Base-by-base conservation (phyloP, 345 rosid genomes). In the Eutrema japonicum region DNA sequence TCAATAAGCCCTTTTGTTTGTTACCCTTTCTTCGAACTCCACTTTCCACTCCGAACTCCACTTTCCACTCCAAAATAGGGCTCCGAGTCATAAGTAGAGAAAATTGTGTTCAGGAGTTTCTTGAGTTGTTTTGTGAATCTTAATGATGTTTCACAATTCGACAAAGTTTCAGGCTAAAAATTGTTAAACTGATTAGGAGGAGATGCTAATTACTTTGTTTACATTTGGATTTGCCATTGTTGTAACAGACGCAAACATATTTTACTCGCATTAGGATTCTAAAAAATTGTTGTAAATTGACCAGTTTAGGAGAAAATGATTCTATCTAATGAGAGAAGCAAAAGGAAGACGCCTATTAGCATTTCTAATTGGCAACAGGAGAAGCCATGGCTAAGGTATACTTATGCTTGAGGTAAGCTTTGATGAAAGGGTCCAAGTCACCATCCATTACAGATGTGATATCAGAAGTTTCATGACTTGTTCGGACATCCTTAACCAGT, bases 381-480 rank as follows among this genome's bases (percentile, higher is more conserved):
- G 77, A 71, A 43, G 88, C 82, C 68, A 81, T 47, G 50, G 83
- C 45, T 81, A 75, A 47, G 4, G 78, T 79, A 82, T 87, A 89
- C 76, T 91, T 95, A 81, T 83, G 77, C 77, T 89, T 91, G 55
- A 95, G 96, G 79, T 89, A 95, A n/a, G 96, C 88, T 83, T 85
- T 91, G 84, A 95, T 87, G 78, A 89, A 91, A 50, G 86, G 82
- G 14, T 87, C 96, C 72, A 95, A 74, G 43, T 95, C 99, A 27
- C 99, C 99, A 67, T 95, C 96, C 96, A 89, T 91, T n/a, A 95
- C 93, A 41, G 96, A 89, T 33, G 80, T 50, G 59, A 95, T 82
- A 77, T 91, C 99, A 1, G 96, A 86, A 53, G 99, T 91, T 75
- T 89, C 99, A 0, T 73, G 58, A 29, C 91, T 82, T 7, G 96